Conservation (phyloP, 345 rosid genomes). For the Adansonia digitata region DNA sequence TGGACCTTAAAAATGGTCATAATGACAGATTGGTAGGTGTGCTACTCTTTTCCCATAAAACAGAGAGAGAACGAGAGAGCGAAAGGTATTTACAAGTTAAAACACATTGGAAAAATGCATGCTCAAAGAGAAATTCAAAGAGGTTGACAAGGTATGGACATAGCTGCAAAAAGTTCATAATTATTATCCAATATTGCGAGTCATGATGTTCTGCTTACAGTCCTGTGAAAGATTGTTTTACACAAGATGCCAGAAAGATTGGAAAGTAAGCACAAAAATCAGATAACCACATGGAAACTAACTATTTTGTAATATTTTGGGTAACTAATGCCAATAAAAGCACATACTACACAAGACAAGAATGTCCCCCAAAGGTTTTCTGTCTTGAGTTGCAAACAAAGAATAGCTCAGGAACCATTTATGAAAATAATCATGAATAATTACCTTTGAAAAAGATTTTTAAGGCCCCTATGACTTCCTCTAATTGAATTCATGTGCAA, state of each 20-base stretch:
- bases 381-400: not conserved
- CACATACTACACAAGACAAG: not conserved
- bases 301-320: not conserved
- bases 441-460: slow-evolving; percentile 83
- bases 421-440: not conserved
- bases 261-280: not conserved
- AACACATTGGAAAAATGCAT: not conserved
- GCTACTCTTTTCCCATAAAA: not conserved
- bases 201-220: not conserved
- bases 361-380: not conserved
- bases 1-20: not conserved
- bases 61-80: no score
- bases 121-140: not conserved
- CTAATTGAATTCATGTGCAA: slow-evolving; percentile 93
- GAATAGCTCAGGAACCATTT: not conserved
- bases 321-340: not conserved
- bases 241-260: not conserved
- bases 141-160: not conserved
- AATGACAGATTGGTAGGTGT: not conserved
- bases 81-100: not conserved
- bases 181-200: not conserved
- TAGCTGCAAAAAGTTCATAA: not conserved
- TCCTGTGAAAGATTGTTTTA: not conserved
- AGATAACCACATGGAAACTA: not conserved
- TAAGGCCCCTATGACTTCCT: slow-evolving; percentile 92